phyloP scores from a whole-genome alignment of 2,329 filamentous ascomycete genomes.

The Aciculosporium take region DNA sequence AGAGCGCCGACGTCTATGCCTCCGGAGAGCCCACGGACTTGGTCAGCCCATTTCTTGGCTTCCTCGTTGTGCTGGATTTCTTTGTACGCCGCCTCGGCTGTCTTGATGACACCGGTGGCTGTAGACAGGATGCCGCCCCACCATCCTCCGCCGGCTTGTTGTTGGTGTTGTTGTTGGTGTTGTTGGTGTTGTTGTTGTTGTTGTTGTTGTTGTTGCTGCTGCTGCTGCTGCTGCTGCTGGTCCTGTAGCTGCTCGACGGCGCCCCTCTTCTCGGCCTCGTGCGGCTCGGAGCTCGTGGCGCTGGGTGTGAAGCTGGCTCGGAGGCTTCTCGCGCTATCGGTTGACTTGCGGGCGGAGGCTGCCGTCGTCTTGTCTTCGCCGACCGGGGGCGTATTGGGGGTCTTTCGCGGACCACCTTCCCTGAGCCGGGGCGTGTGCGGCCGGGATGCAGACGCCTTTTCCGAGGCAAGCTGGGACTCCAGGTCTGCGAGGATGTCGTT shows the following conservation, averaged over 20 bases:
- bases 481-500: constrained; percentile 80
- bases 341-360: constrained; percentile 49
- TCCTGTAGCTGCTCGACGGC: constrained; percentile 28
- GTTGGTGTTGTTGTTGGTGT: not conserved
- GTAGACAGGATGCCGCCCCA: constrained; percentile 80
- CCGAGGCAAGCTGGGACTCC: constrained; percentile 54
- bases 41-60: constrained; percentile 89
- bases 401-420: constrained; percentile 30
- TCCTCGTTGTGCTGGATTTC: constrained; percentile 95
- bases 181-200: constrained; percentile 11
- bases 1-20: constrained; percentile 59
- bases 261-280: constrained; percentile 41
- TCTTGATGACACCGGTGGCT: constrained; percentile 74
- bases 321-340: constrained; percentile 58
- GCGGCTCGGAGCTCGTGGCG: constrained; percentile 47
- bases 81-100: constrained; percentile 83
- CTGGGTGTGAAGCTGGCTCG: constrained; percentile 59
- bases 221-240: constrained; percentile 10
- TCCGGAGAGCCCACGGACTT: constrained; percentile 53
- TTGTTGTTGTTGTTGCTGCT: not conserved
- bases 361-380: constrained; percentile 48
- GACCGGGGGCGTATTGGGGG: constrained; percentile 34
- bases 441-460: constrained; percentile 53
- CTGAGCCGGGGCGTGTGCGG: constrained; percentile 70
- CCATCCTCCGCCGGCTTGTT: constrained; percentile 53